Evolutionary conservation across 2,329 filamentous ascomycete genomes (phyloP).

Genomic region (Paecilomyces sp.): DNA sequence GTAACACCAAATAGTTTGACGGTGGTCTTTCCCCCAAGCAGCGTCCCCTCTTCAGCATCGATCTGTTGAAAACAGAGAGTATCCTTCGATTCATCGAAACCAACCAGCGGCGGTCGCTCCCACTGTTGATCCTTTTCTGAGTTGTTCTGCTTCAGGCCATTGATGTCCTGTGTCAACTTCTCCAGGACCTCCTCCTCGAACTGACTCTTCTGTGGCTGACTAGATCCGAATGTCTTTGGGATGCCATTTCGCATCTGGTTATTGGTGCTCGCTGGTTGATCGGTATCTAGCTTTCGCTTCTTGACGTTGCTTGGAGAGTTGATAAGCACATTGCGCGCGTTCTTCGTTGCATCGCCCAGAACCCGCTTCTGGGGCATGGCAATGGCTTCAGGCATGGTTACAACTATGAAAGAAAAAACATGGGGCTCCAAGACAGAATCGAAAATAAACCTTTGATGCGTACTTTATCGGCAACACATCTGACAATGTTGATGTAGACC

Average conservation of each 20-base stretch:
- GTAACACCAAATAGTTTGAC: constrained; percentile 94
- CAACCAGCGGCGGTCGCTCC: constrained; percentile 58
- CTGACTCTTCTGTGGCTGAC: constrained; percentile 65
- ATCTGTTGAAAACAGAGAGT: constrained; percentile 90
- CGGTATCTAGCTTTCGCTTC: constrained; percentile 70
- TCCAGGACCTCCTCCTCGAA: constrained; percentile 94
- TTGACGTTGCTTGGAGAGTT: constrained; percentile 56
- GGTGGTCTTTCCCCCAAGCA: constrained; percentile 67
- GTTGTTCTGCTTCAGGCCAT: constrained; percentile 75
- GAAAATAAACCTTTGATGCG: not conserved
- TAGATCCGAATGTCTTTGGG: constrained; percentile 54
- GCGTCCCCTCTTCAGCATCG: constrained; percentile 81
- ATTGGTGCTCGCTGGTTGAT: constrained; percentile 47
- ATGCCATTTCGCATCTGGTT: constrained; percentile 54
- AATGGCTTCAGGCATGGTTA: constrained; percentile 33
- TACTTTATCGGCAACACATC: not conserved
- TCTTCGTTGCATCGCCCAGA: constrained; percentile 60
- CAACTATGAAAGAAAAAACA: constrained; percentile 7
- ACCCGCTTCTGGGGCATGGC: constrained; percentile 62
- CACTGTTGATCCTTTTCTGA: constrained; percentile 91
- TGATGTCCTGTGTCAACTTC: constrained; percentile 92
- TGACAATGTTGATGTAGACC: not conserved
- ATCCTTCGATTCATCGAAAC: constrained; percentile 58
- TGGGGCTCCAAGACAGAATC: not conserved
- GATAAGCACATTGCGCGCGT: constrained; percentile 52